Evolutionary conservation across 352 stramenopile species (phyloP), one percentile per base, ranked within the genome.

Genomic region (Pythium phragmiticola): DNA sequence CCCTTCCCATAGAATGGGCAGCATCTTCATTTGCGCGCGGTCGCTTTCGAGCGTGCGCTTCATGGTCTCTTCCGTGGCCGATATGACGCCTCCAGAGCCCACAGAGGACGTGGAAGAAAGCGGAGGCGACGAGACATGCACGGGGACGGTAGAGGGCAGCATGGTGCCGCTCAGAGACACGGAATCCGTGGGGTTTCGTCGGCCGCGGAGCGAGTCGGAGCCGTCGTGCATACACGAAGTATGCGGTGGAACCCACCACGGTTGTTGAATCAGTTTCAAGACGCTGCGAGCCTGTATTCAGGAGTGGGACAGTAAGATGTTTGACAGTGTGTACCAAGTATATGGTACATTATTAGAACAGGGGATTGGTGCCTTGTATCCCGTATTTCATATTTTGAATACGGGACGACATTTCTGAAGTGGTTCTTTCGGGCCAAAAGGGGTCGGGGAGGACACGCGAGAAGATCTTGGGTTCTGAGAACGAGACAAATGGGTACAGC

Each of bases 1-100:
- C 36, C 84, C 82, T 48, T 89, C 75, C 81, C 80, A 92, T 16
- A 74, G 63, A 54, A 92, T 85, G 48, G 83, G 83, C 43, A 89
- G 83, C 36, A 90, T 63, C 59, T 88, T 81, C 80, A 88, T 88
- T 23, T 58, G 50, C 33, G 58, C 37, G 26, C 64, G 58, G 64
- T 82, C 75, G 19, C 14, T 41, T 2, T 49, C 41, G 41, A 73
- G 63, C 47, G 73, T 73, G 19, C 14, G 51, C 63, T 68, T 70
- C 73, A 79, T 73, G 34, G 74, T 70, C 54, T 76, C 69, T 45
- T 79, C 73, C 4, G 69, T 73, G 26, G 67, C 36, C 50, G 69
- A 62, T 41, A 45, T 33, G 43, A 12, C 42, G 43, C 30, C 33
- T 16, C 42, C 43, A 16, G 55, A 46, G 30, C 16, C 42, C 42